Evolutionary conservation across 139 green algal genomes (phyloP).

Genomic region (Micractinium conductrix): DNA sequence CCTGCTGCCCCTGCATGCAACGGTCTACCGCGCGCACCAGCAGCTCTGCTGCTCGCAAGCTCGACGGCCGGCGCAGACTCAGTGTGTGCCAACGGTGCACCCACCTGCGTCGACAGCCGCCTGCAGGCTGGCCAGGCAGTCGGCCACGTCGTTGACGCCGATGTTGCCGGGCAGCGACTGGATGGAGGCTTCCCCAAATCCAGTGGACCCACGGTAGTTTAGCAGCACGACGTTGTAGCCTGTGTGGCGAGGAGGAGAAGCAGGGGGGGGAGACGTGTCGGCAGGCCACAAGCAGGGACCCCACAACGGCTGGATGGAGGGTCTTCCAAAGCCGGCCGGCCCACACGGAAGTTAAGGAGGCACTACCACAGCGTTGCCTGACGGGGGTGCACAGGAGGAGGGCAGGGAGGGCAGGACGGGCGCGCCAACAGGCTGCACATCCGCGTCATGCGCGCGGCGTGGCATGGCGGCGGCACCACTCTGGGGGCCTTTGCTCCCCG

Average conservation of each 20-base stretch:
- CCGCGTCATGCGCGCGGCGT: too few relatives aligned
- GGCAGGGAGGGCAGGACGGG: background rate
- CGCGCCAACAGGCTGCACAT: background rate
- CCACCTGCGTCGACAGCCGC: background rate
- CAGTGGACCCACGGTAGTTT: slow-evolving; percentile 83
- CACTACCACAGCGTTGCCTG: background rate
- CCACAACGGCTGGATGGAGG: too few relatives aligned
- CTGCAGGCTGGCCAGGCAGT: slow-evolving; percentile 85
- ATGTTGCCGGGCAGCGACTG: slow-evolving; percentile 84
- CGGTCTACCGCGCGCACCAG: too few relatives aligned
- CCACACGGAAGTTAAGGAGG: background rate
- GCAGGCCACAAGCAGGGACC: too few relatives aligned
- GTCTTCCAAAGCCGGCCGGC: too few relatives aligned
- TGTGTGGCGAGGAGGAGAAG: background rate
- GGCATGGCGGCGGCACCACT: too few relatives aligned
- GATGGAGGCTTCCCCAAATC: slow-evolving; percentile 84
- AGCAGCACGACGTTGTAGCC: slow-evolving; percentile 72
- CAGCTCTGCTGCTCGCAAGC: too few relatives aligned
- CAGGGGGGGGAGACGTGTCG: background rate
- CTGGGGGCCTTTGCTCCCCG: too few relatives aligned
- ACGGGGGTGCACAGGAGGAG: background rate
- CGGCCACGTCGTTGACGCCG: slow-evolving; percentile 81
- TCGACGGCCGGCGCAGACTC: too few relatives aligned
- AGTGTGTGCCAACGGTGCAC: too few relatives aligned
- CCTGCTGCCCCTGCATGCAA: too few relatives aligned